Base-by-base conservation (phyloP, 352 stramenopile genomes). In the Phytophthora constricta region DNA sequence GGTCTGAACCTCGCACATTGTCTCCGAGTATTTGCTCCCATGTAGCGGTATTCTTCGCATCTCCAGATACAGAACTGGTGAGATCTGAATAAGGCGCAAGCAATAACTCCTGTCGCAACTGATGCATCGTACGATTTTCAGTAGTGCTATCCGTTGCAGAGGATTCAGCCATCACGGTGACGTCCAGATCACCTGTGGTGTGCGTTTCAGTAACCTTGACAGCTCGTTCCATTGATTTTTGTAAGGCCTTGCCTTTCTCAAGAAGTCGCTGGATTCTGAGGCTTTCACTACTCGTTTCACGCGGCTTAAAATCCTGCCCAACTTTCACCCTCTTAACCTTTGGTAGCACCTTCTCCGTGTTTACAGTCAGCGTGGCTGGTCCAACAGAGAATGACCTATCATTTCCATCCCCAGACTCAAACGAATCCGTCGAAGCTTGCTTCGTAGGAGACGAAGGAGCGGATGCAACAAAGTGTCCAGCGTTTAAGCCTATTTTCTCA, bases 201-300 rank as follows among this genome's bases (percentile, higher is more conserved):
- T 9, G 20, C 22, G 4, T 22, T 37, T 62, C 33, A 5, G 59
- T 53, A 1, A 68, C 58, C 14, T 55, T 58, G n/a, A 77, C 58
- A 53, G 75, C 77, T 59, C 37, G 56, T 33, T 82, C 77, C 79
- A 87, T 87, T 8, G 65, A 85, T 20, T 69, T 27, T 27, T 82
- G 66, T 34, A 87, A 52, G 3, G 69, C 63, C 39, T 82, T 82
- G 8, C 79, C 79, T 57, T 85, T 85, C 20, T 70, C 58, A 45
- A 87, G 66, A 37, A 86, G 47, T 5, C 63, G 22, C n/a, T 60
- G 70, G 28, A 81, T 71, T 1, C 72, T 49, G 23, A 57, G 61
- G 8, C 43, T 58, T 33, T 70, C 55, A 10, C 34, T 37, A 19
- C 17, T 59, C 27, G 10, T 27, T 14, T 26, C 26, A 26, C 13